Conservation (phyloP, 2,329 filamentous ascomycete genomes). For the Trichoderma brevicompactum region DNA sequence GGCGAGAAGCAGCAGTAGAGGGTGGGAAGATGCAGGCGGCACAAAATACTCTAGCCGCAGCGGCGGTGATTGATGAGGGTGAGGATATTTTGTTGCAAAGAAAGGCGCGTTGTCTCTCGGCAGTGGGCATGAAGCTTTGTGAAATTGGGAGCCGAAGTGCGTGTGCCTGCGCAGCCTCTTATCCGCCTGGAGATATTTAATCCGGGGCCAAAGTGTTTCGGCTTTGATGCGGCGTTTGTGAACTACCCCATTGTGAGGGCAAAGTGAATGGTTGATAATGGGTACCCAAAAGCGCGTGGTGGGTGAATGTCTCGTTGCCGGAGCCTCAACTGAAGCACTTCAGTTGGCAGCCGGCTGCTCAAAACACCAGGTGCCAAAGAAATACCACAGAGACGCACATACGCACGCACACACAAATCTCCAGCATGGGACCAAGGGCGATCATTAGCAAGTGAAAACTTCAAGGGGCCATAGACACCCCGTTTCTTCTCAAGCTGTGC, state of each 20-base stretch:
- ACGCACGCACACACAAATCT: background rate
- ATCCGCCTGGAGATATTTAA: slow-evolving; percentile 12
- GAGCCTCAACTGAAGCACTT: background rate
- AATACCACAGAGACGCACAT: background rate
- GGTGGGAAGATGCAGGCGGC: background rate
- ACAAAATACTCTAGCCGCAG: background rate
- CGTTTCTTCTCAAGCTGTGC: background rate
- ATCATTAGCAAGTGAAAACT: background rate
- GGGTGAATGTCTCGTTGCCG: background rate
- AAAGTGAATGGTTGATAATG: slow-evolving; percentile 23
- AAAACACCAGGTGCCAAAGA: background rate
- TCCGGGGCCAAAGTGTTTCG: background rate
- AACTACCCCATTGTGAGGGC: background rate
- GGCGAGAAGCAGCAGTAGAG: background rate
- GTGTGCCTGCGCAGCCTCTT: slow-evolving; percentile 3
- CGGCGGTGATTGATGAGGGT: background rate
- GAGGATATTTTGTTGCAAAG: background rate
- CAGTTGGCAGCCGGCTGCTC: slow-evolving; percentile 3
- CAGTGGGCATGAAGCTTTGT: background rate
- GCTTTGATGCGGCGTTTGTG: background rate
- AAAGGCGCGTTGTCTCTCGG: slow-evolving; percentile 1
- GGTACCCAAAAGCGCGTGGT: background rate
- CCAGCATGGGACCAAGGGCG: background rate
- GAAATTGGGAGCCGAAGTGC: background rate
- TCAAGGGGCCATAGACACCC: background rate